A percentile compares a stretch with the other conserved stretches of the same genome.
Conservation (phyloP, 2,329 filamentous ascomycete species). For the Lecanoromycetidae sp. region DNA sequence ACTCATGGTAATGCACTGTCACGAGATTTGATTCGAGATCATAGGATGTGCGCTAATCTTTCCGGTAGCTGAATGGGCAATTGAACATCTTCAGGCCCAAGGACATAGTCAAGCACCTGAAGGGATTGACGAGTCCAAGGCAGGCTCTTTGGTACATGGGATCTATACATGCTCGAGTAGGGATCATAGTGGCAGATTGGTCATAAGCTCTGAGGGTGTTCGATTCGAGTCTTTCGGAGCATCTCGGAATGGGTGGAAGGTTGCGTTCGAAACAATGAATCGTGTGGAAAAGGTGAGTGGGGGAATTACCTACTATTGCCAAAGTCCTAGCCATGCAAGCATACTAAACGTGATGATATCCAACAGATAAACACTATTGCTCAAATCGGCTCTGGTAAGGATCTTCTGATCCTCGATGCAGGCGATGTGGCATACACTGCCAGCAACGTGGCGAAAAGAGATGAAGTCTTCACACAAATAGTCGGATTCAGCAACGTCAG, state of each 20-base stretch:
- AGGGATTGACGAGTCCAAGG: not conserved
- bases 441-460: constrained; percentile 20
- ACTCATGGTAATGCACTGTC: constrained; percentile 21
- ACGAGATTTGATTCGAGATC: not conserved
- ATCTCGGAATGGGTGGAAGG: not conserved
- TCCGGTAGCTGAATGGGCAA: constrained; percentile 24
- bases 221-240: not conserved
- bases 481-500: constrained; percentile 22
- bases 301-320: not conserved
- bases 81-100: constrained; percentile 20
- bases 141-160: not conserved
- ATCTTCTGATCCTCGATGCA: constrained; percentile 16
- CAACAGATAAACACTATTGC: not conserved
- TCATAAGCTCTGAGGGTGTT: not conserved
- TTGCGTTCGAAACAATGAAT: not conserved
- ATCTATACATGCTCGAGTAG: not conserved
- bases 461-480: constrained; percentile 25
- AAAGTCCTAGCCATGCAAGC: not conserved
- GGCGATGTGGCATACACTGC: constrained; percentile 17
- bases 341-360: not conserved
- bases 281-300: constrained; percentile 1
- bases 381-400: constrained; percentile 2
- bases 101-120: not conserved
- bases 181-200: not conserved
- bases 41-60: no score